A percentile compares a stretch with the other conserved stretches of the same genome.
phyloP scores from a whole-genome alignment of 441 rosid genomes.

The Melastoma candidum region DNA sequence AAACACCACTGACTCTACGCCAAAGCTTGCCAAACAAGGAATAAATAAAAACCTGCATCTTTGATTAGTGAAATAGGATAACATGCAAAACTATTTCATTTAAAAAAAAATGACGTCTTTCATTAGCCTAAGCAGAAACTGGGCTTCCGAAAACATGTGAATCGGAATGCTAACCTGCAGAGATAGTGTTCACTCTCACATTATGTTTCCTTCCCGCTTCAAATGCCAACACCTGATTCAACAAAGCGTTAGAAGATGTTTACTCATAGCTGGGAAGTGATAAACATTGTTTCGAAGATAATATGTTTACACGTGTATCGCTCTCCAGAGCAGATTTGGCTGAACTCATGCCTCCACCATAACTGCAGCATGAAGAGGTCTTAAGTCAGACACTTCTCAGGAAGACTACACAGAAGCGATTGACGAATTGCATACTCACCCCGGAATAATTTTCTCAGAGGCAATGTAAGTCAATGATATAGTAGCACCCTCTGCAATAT shows the following conservation, averaged over 20 bases:
- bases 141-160: too few relatives aligned
- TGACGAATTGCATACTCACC: conserved; percentile 31
- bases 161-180: conserved; percentile 35
- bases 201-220: conserved; percentile 95
- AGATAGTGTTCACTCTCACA: conserved; percentile 89
- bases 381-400: not conserved
- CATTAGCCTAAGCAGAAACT: too few relatives aligned
- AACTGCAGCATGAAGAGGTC: conserved; percentile 29
- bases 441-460: conserved; percentile 90
- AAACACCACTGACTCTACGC: too few relatives aligned
- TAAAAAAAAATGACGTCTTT: conserved; percentile 11
- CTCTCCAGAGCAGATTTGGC: conserved; percentile 98
- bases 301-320: conserved; percentile 57
- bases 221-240: conserved; percentile 67
- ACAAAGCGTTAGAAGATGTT: not conserved
- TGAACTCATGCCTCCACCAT: conserved; percentile 99
- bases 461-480: conserved; percentile 93
- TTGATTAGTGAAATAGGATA: too few relatives aligned
- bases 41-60: too few relatives aligned
- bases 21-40: too few relatives aligned
- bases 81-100: too few relatives aligned
- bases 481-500: conserved; percentile 37
- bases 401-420: too few relatives aligned
- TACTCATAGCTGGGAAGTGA: not conserved
- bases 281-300: conserved; percentile 2